These are phyloP conservation scores for Fusarium nanum DNA, from an alignment of 2,329 filamentous ascomycete genomes.

Conservation along the genomic window DNA sequence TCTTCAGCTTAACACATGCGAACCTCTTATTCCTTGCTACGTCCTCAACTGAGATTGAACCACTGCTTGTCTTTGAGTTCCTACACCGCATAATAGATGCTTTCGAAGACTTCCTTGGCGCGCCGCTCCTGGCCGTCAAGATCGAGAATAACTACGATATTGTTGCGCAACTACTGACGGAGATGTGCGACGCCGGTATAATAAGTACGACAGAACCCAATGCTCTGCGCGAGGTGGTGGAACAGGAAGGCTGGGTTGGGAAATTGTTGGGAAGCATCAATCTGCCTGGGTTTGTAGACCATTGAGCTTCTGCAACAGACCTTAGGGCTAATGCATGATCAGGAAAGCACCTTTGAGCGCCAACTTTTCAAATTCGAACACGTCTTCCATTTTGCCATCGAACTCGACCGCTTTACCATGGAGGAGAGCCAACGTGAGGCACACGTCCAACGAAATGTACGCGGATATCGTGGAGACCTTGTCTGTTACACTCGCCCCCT, in stretches of 20 bases:
- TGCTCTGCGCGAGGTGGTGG: constrained; percentile 88
- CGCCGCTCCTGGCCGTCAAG: constrained; percentile 85
- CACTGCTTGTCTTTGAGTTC: constrained; percentile 91
- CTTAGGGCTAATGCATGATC: constrained; percentile 21
- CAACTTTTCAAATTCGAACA: constrained; percentile 54
- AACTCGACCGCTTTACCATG: constrained; percentile 77
- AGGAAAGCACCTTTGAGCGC: constrained; percentile 57
- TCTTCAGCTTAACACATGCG: constrained; percentile 89
- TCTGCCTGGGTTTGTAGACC: constrained; percentile 72
- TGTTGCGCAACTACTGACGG: constrained; percentile 88
- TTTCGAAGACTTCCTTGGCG: constrained; percentile 92
- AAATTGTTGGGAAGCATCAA: constrained; percentile 90
- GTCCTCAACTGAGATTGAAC: constrained; percentile 86
- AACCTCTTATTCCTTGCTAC: constrained; percentile 88
- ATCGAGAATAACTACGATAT: constrained; percentile 94
- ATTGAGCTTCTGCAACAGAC: background rate
- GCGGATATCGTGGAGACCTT: constrained; percentile 95
- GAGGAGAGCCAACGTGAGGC: constrained; percentile 90
- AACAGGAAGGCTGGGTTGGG: constrained; percentile 90
- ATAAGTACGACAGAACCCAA: constrained; percentile 93
- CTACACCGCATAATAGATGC: constrained; percentile 92
- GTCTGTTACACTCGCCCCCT: constrained; percentile 88
- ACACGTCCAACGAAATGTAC: constrained; percentile 97
- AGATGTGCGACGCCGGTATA: constrained; percentile 96
- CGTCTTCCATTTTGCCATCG: constrained; percentile 56